Percentiles rank a stretch among this genome's conserved stretches.
phyloP scores from a whole-genome alignment of 192 early-diverging fungal species.

The Backusella parvicylindrica region DNA sequence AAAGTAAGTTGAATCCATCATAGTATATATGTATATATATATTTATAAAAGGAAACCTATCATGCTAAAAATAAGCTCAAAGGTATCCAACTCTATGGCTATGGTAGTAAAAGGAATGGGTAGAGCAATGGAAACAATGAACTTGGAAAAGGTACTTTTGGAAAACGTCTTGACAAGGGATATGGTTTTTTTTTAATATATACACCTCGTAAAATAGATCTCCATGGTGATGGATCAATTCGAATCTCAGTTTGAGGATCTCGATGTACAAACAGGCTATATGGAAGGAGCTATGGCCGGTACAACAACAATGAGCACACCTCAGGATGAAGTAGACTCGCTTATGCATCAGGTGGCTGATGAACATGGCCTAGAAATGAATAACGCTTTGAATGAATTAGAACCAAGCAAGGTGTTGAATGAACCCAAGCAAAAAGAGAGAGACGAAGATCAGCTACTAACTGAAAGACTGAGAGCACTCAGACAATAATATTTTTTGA shows the following conservation, averaged over 20 bases:
- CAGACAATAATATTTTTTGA: constrained; percentile 30
- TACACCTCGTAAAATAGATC: constrained; percentile 50
- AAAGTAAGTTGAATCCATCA: constrained; percentile 47
- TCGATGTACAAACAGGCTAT: constrained; percentile 96
- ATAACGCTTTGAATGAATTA: constrained; percentile 58
- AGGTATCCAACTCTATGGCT: constrained; percentile 81
- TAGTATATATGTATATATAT: no score
- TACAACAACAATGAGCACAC: constrained; percentile 82
- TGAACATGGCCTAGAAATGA: constrained; percentile 90
- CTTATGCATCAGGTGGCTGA: constrained; percentile 98
- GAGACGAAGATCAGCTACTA: constrained; percentile 42
- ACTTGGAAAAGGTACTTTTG: constrained; percentile 80
- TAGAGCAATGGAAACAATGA: constrained; percentile 91
- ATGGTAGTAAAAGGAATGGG: constrained; percentile 93
- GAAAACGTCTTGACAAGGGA: background rate
- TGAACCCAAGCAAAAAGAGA: constrained; percentile 36
- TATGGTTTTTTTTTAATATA: background rate
- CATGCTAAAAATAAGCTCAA: background rate
- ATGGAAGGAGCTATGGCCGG: constrained; percentile 94
- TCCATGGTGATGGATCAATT: constrained; percentile 99
- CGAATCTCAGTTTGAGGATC: constrained; percentile 93
- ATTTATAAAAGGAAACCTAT: background rate
- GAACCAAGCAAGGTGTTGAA: constrained; percentile 40
- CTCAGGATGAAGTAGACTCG: constrained; percentile 87
- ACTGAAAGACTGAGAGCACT: constrained; percentile 43